phyloP scores from a whole-genome alignment of 345 rosid species.

The Hibiscus syriacus region DNA sequence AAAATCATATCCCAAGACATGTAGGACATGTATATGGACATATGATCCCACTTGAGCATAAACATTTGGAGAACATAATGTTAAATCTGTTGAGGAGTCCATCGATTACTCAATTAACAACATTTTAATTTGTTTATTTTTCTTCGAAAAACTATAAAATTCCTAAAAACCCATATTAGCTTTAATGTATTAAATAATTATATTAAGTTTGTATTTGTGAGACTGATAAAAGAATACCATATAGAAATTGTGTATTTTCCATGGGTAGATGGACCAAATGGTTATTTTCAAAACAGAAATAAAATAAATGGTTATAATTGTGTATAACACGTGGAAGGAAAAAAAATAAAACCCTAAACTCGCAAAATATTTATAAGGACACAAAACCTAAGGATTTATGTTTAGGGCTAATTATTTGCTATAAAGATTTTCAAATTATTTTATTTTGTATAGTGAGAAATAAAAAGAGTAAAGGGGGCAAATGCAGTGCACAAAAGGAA shows the following conservation, averaged over 20 bases:
- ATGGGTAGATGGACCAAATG: not conserved
- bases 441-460: not conserved
- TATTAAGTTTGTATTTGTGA: no score
- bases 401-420: not conserved
- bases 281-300: not conserved
- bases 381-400: not conserved
- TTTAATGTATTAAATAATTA: no score
- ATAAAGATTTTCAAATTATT: no score
- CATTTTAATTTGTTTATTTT: no score
- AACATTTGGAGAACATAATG: no score
- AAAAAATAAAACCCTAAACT: slow-evolving; percentile 22
- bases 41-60: no score
- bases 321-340: not conserved
- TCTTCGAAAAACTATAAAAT: no score
- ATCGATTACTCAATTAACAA: no score
- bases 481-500: slow-evolving; percentile 56
- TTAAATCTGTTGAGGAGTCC: no score
- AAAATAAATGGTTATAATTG: not conserved
- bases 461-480: slow-evolving; percentile 5
- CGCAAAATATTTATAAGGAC: slow-evolving; percentile 9
- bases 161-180: no score
- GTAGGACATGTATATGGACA: no score
- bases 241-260: not conserved
- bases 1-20: no score
- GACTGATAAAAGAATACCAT: not conserved